Evolutionary conservation across 495 filamentous ascomycete genomes (phyloP), one percentile per base, ranked within the genome.

Genomic region (Tuber borchii): DNA sequence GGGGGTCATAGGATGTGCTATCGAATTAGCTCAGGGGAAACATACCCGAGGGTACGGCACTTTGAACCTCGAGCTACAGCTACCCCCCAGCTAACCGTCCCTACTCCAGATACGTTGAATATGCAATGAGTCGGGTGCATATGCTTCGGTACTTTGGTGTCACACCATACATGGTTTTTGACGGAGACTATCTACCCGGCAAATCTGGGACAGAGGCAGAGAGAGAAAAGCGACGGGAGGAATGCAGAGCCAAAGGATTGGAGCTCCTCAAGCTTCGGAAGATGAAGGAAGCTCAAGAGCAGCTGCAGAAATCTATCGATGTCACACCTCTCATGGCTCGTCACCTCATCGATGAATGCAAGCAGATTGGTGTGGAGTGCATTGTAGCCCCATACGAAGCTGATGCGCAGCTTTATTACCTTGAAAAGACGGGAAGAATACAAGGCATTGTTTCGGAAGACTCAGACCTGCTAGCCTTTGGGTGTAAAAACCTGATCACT

Each of bases 341-440:
- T 6, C 88, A 92, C 79, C 84, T 98, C 34, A 99, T 99, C 76
- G 94, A 97, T 74, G 94, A 95, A 81, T 86, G 97, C 78, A 97
- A 95, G 84, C 87, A 88, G 75, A 85, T 90, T 78, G 87, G 90
- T 34, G 89, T 99, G 8, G 88, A 91, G 75, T 98, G 97, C 81
- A 87, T 98, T 51, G 96, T 99, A 44, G 96, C 96, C 6, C 96
- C 96, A 1, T 99, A 97, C 81, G 96, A 99, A 86, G 96, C 96
- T 12, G 96, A 99, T 84, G 92, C 95, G 9, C 96, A 99, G 84
- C 87, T 99, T 73, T 94, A 92, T 20, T 99, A 97, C 81, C 86
- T 99, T 17, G 96, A 99, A 83, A 90, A 90, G 34, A 88, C 92
- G 69, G 94, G 94, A 0, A 84, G 92, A 65, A 92, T 97, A 77